Evolutionary conservation across 2,329 filamentous ascomycete genomes (phyloP), one percentile per base, ranked within the genome.

Genomic region (Talaromyces funiculosus): DNA sequence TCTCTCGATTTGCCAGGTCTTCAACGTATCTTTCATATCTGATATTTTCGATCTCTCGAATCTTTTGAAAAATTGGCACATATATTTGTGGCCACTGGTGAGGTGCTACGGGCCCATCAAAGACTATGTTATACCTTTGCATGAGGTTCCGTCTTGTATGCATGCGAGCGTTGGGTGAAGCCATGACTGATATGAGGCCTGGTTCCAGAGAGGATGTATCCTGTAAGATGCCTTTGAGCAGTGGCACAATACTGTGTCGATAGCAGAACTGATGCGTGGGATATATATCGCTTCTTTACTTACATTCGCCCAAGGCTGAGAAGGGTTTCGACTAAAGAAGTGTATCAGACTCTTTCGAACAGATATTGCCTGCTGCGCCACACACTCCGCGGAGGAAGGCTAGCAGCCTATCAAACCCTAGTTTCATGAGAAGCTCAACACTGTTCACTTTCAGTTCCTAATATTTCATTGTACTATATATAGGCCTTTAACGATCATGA

Each of bases 41-140:
- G 22, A 43, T 38, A 29, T 22, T 20, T 57, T 31, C 54, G 7
- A 57, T 57, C 20, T 57, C 37, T 12, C 38, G 54, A 31, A 57
- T 42, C 38, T 57, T 57, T 22, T 31, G 37, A 33, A 57, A 57
- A 31, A 33, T 57, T 14, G 35, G 37, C 26, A 16, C 26, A 12
- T 57, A 57, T 22, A 20, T 40, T 14, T 29, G 24, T 4, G 54
- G 54, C 54, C 54, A 57, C 10, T 57, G 20, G 14, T 38, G 54
- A 22, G 37, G 38, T 26, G 40, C 35, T 26, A 57, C 31, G 10
- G 54, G 54, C 22, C 54, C 54, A 57, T 57, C 54, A n/a, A 57
- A 57, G 24, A 3, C 14, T 43, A 57, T 57, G 9, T 57, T 26
- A 22, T 57, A 57, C 40, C 18, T 20, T 9, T 43, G n/a, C 12